Evolutionary conservation across 768 basidiomycete species (phyloP), one percentile per base, ranked within the genome.

Genomic region (Auricularia sp.): DNA sequence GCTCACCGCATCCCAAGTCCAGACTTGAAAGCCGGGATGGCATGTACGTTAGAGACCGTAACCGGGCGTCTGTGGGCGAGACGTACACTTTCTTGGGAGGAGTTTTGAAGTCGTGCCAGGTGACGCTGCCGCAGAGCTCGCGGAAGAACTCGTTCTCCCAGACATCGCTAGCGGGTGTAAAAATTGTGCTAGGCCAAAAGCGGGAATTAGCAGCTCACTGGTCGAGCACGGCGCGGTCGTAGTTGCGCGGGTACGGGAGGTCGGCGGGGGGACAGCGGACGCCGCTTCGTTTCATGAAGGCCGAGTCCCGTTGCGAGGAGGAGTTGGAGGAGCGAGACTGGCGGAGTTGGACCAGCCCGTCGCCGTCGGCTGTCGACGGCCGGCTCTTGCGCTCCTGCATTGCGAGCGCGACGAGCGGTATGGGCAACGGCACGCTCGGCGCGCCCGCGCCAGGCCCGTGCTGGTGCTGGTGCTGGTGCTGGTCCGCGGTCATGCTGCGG

Each of bases 1-100:
- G 76, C 82, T 71, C 68, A 86, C 87, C 89, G 70, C 88, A 90
- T 10, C 88, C 89, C 56, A 91, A 75, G 68, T 91, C 89, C 35
- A 91, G 77, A 39, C 87, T 85, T 29, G 29, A 29, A 29, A 29
- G 29, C 29, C 29, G 29, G 2, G 2, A 29, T 29, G 29, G 29
- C 29, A 29, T 29, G 29, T 29, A 29, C 29, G 29, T 29, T 29
- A 29, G 29, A 29, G 29, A 29, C 29, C 29, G 29, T 29, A 29
- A 29, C 29, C 29, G 29, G 21, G 59, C 21, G 37, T 11, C 37
- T 61, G 44, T 1, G 63, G 29, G 37, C 62, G 63, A 47, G 68
- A 69, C 61, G 14, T 75, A 88, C 85, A 87, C 86, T 80, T 80
- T 82, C 2, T 76, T 75, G 3, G 88, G 87, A 6, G 83, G 81